Evolutionary conservation across 352 stramenopile species (phyloP).

Genomic region (Pythium myriotylum): DNA sequence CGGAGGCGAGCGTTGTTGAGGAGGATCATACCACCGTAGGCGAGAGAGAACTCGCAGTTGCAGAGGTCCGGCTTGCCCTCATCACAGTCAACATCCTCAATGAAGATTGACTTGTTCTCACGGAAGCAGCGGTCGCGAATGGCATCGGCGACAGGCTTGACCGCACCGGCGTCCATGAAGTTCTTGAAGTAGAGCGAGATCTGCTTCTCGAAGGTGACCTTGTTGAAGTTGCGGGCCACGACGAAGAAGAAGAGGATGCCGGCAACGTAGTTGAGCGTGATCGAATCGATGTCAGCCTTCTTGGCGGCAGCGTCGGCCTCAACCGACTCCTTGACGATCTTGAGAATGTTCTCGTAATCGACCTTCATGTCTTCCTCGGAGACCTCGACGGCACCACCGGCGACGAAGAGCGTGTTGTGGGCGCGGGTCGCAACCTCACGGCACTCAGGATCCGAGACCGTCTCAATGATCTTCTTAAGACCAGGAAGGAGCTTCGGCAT

Average conservation of each 20-base stretch:
- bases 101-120: constrained; percentile 91
- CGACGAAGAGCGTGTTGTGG: constrained; percentile 94
- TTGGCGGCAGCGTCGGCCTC: constrained; percentile 69
- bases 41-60: constrained; percentile 99
- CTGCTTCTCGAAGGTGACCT: constrained; percentile 94
- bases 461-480: constrained; percentile 96
- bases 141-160: constrained; percentile 66
- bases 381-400: constrained; percentile 92
- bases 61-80: constrained; percentile 97
- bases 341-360: constrained; percentile 83
- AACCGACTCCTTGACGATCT: constrained; percentile 82
- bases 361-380: constrained; percentile 92
- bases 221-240: constrained; percentile 93
- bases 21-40: constrained; percentile 93
- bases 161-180: constrained; percentile 65
- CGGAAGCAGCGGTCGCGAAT: constrained; percentile 89
- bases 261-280: constrained; percentile 89
- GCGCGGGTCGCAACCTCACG: constrained; percentile 94
- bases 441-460: constrained; percentile 96
- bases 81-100: constrained; percentile 97
- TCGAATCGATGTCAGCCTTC: constrained; percentile 90
- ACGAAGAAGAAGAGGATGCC: constrained; percentile 86
- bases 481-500: constrained; percentile 97
- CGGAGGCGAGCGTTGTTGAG: constrained; percentile 91
- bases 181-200: constrained; percentile 89